Conservation (phyloP, 768 basidiomycete genomes). For the Trametes coccinea region DNA sequence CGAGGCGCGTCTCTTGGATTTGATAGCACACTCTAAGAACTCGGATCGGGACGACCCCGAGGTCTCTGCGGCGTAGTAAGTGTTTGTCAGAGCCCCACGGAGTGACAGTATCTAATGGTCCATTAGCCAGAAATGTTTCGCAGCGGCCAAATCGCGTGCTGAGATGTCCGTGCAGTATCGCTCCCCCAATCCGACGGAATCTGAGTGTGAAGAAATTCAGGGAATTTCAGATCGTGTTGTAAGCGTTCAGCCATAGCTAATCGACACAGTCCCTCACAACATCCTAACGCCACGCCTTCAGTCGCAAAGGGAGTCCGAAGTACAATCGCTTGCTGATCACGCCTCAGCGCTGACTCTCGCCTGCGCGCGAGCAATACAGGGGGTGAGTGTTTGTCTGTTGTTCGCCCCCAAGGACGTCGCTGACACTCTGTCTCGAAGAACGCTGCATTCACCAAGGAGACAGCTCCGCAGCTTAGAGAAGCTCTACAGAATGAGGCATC, state of each 20-base stretch:
- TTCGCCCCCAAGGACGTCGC: neutral
- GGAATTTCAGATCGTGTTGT: conserved; percentile 6
- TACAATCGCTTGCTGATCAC: conserved; percentile 13
- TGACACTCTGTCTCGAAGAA: neutral
- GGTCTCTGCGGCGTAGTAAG: conserved; percentile 1
- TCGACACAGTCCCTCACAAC: no score
- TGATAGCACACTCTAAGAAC: neutral
- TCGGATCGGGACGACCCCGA: neutral
- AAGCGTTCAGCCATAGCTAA: neutral
- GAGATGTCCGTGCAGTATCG: conserved; percentile 1
- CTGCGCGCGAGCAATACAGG: conserved; percentile 6
- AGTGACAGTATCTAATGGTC: neutral
- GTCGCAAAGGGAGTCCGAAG: conserved; percentile 11
- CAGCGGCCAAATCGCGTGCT: conserved; percentile 2
- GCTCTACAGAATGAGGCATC: conserved; percentile 5
- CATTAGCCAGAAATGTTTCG: neutral
- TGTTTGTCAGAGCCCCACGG: neutral
- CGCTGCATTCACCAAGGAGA: neutral
- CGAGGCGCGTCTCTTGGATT: conserved; percentile 1
- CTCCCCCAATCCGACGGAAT: neutral
- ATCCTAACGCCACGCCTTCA: neutral
- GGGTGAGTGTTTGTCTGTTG: neutral
- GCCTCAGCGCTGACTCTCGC: conserved; percentile 8
- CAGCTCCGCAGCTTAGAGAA: conserved; percentile 6
- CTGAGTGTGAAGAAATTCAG: neutral